phyloP scores from a whole-genome alignment of 352 stramenopile species.

The Pythium plurisporium region DNA sequence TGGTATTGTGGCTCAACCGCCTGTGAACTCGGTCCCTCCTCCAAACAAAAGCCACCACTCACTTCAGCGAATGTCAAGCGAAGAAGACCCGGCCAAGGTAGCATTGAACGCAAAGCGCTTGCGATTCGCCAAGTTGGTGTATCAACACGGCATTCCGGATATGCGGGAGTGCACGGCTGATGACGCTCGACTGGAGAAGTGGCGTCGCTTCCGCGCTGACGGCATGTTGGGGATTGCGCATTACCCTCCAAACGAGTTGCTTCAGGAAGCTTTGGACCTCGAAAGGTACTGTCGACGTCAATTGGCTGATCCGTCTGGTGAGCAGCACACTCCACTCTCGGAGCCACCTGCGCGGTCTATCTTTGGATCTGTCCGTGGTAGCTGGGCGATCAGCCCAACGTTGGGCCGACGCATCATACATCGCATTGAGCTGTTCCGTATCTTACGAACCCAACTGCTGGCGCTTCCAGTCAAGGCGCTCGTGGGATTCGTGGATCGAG shows the following conservation, averaged over 20 bases:
- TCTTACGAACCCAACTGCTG: slow-evolving; percentile 69
- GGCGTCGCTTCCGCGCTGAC: slow-evolving; percentile 75
- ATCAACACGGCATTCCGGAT: slow-evolving; percentile 74
- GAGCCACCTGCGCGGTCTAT: slow-evolving; percentile 42
- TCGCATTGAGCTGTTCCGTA: slow-evolving; percentile 76
- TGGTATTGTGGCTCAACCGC: background rate
- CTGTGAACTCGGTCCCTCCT: background rate
- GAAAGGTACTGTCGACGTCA: slow-evolving; percentile 47
- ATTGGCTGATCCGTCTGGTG: background rate
- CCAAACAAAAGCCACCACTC: background rate
- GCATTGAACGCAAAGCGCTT: slow-evolving; percentile 35
- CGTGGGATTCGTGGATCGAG: slow-evolving; percentile 47
- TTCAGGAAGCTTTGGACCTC: slow-evolving; percentile 52
- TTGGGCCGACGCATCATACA: slow-evolving; percentile 63
- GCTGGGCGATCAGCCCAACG: slow-evolving; percentile 53
- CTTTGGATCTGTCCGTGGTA: slow-evolving; percentile 53
- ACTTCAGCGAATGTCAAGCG: background rate
- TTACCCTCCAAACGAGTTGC: slow-evolving; percentile 41
- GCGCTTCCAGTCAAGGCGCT: slow-evolving; percentile 56
- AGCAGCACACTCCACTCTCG: background rate
- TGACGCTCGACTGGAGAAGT: slow-evolving; percentile 59
- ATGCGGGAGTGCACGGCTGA: slow-evolving; percentile 47
- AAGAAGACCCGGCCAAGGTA: background rate
- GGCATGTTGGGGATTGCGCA: slow-evolving; percentile 32
- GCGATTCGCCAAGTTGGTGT: slow-evolving; percentile 76